Conservation (phyloP, 2,329 filamentous ascomycete species). For the Neodidymelliopsis sp. region DNA sequence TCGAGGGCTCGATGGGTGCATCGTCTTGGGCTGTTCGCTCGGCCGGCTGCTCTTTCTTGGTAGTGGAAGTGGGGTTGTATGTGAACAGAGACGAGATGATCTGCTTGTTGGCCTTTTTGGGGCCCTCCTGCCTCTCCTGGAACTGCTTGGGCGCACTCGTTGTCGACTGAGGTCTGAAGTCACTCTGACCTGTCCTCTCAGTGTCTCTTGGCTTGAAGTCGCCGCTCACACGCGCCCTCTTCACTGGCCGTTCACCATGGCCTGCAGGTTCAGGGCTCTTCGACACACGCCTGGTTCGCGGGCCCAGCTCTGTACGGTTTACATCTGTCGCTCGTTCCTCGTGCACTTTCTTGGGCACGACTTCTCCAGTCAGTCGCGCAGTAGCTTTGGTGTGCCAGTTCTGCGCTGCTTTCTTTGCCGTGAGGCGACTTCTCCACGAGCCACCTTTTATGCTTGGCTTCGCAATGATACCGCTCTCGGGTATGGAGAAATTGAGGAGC, state of each 20-base stretch:
- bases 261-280: slow-evolving; percentile 27
- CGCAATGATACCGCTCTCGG: slow-evolving; percentile 70
- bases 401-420: slow-evolving; percentile 73
- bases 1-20: slow-evolving; percentile 74
- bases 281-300: slow-evolving; percentile 27
- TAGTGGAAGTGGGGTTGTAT: slow-evolving; percentile 80
- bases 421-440: slow-evolving; percentile 88
- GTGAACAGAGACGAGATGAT: slow-evolving; percentile 93
- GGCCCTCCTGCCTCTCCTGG: slow-evolving; percentile 44
- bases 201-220: slow-evolving; percentile 45
- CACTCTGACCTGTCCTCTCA: slow-evolving; percentile 26
- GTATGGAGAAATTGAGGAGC: slow-evolving; percentile 88
- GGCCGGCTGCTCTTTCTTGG: slow-evolving; percentile 57
- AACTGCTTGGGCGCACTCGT: slow-evolving; percentile 36
- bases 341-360: slow-evolving; percentile 26
- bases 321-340: slow-evolving; percentile 36
- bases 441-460: slow-evolving; percentile 79
- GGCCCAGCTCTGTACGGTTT: slow-evolving; percentile 42
- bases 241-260: slow-evolving; percentile 36
- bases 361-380: slow-evolving; percentile 41
- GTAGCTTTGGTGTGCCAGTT: slow-evolving; percentile 58
- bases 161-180: slow-evolving; percentile 44
- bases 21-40: slow-evolving; percentile 39
- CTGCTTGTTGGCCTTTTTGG: slow-evolving; percentile 59
- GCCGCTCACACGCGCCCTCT: slow-evolving; percentile 47